These are phyloP conservation scores for Lasiosphaeria ovina DNA, from an alignment of 495 filamentous ascomycete species.

Conservation along the genomic window DNA sequence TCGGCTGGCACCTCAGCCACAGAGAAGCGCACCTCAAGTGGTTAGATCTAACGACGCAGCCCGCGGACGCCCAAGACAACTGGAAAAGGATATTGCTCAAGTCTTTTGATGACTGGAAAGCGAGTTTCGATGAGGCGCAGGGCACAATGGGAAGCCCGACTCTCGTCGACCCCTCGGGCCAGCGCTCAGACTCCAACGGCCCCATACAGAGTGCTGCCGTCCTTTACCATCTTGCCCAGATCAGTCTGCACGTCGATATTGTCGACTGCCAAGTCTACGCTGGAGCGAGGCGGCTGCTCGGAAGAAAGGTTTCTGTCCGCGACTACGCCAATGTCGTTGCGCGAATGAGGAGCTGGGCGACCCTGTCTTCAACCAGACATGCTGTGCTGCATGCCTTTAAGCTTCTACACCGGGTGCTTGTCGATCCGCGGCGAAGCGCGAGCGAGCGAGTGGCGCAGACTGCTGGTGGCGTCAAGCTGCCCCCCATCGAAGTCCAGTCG, in stretches of 20 bases:
- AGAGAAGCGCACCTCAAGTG: constrained; percentile 89
- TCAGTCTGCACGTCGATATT: constrained; percentile 92
- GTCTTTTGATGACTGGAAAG: constrained; percentile 92
- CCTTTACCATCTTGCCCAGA: constrained; percentile 89
- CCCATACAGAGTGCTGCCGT: constrained; percentile 82
- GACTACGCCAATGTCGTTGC: constrained; percentile 76
- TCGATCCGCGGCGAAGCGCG: constrained; percentile 47
- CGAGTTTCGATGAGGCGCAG: constrained; percentile 79
- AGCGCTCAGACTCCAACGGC: constrained; percentile 59
- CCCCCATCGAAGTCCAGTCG: constrained; percentile 32
- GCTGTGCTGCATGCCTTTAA: constrained; percentile 89
- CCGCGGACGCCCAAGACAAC: constrained; percentile 78
- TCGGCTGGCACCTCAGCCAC: constrained; percentile 96
- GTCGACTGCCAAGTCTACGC: constrained; percentile 95
- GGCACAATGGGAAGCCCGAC: constrained; percentile 40
- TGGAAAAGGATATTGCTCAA: constrained; percentile 83
- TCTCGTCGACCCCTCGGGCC: constrained; percentile 35
- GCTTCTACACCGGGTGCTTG: constrained; percentile 75
- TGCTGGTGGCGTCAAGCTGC: constrained; percentile 24
- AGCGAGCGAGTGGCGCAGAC: constrained; percentile 31
- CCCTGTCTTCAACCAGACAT: constrained; percentile 77
- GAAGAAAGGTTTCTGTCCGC: constrained; percentile 74
- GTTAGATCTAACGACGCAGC: constrained; percentile 62
- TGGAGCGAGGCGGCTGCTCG: constrained; percentile 76
- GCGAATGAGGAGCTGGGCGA: constrained; percentile 84